Evolutionary conservation across 2,329 filamentous ascomycete genomes (phyloP).

Genomic region (Fusarium sp.): DNA sequence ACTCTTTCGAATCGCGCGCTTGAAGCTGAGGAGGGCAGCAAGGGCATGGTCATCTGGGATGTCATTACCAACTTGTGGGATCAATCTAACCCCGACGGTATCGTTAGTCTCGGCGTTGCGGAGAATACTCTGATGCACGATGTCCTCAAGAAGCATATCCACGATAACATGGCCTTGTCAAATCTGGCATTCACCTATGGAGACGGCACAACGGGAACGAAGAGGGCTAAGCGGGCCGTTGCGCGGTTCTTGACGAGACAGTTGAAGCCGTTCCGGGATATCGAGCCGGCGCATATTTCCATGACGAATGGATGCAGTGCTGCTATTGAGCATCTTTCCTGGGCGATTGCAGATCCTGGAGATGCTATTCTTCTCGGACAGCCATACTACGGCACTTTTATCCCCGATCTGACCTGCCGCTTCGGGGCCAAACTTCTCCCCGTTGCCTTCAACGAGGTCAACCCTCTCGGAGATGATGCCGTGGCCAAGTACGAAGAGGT

Average conservation of each 20-base stretch:
- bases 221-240: slow-evolving; percentile 47
- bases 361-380: slow-evolving; percentile 55
- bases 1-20: slow-evolving; percentile 47
- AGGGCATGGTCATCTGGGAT: slow-evolving; percentile 52
- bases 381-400: slow-evolving; percentile 62
- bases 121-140: slow-evolving; percentile 66
- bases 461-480: slow-evolving; percentile 56
- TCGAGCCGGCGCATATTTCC: slow-evolving; percentile 50
- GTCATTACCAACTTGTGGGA: slow-evolving; percentile 59
- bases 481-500: slow-evolving; percentile 59
- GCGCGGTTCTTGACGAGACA: slow-evolving; percentile 52
- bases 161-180: slow-evolving; percentile 50
- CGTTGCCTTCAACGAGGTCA: slow-evolving; percentile 57
- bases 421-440: slow-evolving; percentile 55
- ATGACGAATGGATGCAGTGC: slow-evolving; percentile 56
- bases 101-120: slow-evolving; percentile 63
- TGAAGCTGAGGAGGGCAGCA: slow-evolving; percentile 43
- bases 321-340: slow-evolving; percentile 55
- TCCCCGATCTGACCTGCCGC: slow-evolving; percentile 57
- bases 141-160: slow-evolving; percentile 55
- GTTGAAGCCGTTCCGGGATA: slow-evolving; percentile 43
- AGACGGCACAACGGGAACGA: slow-evolving; percentile 54
- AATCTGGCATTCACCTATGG: slow-evolving; percentile 54
- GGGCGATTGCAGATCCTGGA: slow-evolving; percentile 54
- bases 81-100: slow-evolving; percentile 55